Evolutionary conservation across 2,329 filamentous ascomycete species (phyloP), one percentile per base, ranked within the genome.

Genomic region (Dactylellina haptotyla): DNA sequence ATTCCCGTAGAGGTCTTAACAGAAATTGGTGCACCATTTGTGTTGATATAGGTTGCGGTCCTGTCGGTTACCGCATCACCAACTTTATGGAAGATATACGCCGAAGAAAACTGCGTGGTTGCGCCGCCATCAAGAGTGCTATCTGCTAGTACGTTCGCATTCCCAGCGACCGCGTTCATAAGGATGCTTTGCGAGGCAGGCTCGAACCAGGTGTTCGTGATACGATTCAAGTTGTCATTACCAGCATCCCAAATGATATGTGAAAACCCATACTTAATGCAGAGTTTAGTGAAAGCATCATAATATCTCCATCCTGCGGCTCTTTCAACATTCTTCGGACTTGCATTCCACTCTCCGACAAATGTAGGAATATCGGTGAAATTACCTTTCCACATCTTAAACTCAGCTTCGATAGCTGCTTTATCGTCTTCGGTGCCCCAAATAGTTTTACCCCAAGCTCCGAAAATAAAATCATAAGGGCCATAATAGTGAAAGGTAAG

Each of bases 181-280:
- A 86, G 79, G 69, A 88, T 84, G 4, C 82, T 79, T 3, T 85
- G 77, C 0, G 82, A 82, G 0, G 83, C 82, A 0, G 81, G 79
- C 72, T 88, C 87, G 16, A 83, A 80, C 85, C 85, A 88, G 1
- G 77, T 76, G 48, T 82, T 81, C 0, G 82, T 80, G 1, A 79
- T 79, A 37, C 86, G 84, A 75, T 88, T 81, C 9, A 87, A 81
- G 41, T 86, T 84, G 75, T 87, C 86, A 2, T 59, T 9, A 8
- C 86, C 86, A 67, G 87, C 88, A 77, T 88, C 87, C 87, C 86
- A 88, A 4, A 88, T 78, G 0, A 87, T 80, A 2, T 83, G 82
- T 0, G 83, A 79, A 5, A 84, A 85, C 72, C 84, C 81, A 75
- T 86, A 84, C 48, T 83, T 82, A 1, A 80, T 81, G 0, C 84